Base-by-base conservation (phyloP, 2,329 filamentous ascomycete genomes). In the Piedraia hortae region DNA sequence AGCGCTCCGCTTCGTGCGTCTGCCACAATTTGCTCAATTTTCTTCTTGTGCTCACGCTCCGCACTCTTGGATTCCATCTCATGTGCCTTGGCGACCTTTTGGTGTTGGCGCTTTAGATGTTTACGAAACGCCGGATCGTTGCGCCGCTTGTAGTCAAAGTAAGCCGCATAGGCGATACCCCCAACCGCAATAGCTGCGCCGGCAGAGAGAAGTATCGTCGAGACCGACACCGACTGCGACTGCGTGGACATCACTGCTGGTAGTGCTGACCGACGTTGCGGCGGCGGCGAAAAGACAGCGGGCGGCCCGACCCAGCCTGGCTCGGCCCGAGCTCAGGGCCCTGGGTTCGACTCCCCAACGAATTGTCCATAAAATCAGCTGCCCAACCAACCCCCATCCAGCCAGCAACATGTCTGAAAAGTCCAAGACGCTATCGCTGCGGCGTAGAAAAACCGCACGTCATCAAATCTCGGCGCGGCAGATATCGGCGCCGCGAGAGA, bases 1-100 rank as follows among this genome's bases (percentile, higher is more conserved):
- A 89, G 91, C 26, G 82, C 85, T 47, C 89, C 78, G 26, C 73
- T 71, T 52, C 78, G 74, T 36, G 80, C 77, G 37, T 71, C 61
- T 36, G 77, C 65, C 21, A 93, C 71, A 23, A 62, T 65, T 26
- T 50, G 48, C 48, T 69, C 70, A 51, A 97, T 73, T 36, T 58
- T 53, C 45, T 73, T 59, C 42, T 68, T 64, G 53, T 74, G 69
- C 45, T 58, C 55, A 35, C 59, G 56, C 30, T 58, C 58, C 32
- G 62, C 57, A 27, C 59, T 57, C 41, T 69, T 62, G 29, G 65
- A 68, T 42, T 67, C 59, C 38, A 73, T 68, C 51, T 77, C 75
- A 38, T 67, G 64, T 28, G 54, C 62, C 34, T 68, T 67, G 31
- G 59, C 62, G 45, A 70, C 62, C 41, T 59, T 59, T 48, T 73